phyloP scores from a whole-genome alignment of 2,329 filamentous ascomycete genomes.

The Trichoderma gracile region DNA sequence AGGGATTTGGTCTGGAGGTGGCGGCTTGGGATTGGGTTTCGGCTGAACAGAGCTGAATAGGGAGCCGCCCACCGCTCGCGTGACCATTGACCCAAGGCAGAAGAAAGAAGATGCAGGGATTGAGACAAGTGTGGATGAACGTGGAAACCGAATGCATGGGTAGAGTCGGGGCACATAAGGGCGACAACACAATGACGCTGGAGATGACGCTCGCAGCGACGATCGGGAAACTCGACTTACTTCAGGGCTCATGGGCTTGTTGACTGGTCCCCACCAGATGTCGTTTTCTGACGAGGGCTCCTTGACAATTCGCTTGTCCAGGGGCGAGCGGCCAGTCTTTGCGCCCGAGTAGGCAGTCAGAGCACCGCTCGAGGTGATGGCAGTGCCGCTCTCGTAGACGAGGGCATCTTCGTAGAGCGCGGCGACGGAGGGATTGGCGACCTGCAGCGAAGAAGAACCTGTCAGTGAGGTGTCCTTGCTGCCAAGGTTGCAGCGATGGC shows the following conservation, averaged over 20 bases:
- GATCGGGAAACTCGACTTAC: constrained; percentile 54
- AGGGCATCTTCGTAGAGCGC: constrained; percentile 98
- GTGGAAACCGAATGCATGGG: neutral
- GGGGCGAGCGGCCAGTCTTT: constrained; percentile 95
- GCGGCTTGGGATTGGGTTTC: neutral
- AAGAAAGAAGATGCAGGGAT: constrained; percentile 9
- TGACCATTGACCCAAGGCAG: constrained; percentile 21
- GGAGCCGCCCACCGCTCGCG: constrained; percentile 20
- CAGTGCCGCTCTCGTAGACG: constrained; percentile 93
- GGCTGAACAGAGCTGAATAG: constrained; percentile 13
- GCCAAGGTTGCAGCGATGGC: neutral
- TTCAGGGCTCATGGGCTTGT: constrained; percentile 97
- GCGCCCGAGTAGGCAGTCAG: constrained; percentile 96
- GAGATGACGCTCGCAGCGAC: constrained; percentile 26
- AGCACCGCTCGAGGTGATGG: constrained; percentile 93
- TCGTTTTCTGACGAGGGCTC: constrained; percentile 86
- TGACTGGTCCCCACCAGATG: constrained; percentile 98
- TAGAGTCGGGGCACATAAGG: neutral
- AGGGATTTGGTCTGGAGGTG: neutral
- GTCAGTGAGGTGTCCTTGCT: neutral
- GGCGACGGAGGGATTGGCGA: constrained; percentile 91
- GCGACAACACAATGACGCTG: constrained; percentile 14
- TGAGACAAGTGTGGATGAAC: constrained; percentile 23
- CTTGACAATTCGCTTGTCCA: constrained; percentile 96
- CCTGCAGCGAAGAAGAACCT: constrained; percentile 42